Base-by-base conservation (phyloP, 495 filamentous ascomycete species). In the Neohortaea acidophila region DNA sequence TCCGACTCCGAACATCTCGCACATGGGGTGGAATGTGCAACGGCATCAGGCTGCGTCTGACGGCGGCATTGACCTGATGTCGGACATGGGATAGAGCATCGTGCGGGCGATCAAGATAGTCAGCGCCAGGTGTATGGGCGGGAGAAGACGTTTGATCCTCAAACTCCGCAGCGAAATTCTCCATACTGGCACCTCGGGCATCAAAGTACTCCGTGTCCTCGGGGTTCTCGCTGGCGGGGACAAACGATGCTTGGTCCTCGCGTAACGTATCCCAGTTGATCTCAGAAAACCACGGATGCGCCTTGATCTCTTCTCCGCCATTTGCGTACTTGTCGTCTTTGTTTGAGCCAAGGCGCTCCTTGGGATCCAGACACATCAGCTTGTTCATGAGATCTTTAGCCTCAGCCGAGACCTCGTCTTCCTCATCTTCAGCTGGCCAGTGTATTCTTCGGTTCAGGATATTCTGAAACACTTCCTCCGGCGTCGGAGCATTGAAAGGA, bases 141-240 rank as follows among this genome's bases (percentile, higher is more conserved):
- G 75, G 67, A n/a, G 81, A 79, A 2, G 81, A 76, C 20, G 63
- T 59, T 51, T 92, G 84, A 51, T 96, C 89, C 55, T 94, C 89
- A 46, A 94, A 72, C 54, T 97, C 89, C 47, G 92, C 83, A 12
- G 78, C 73, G 53, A 96, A 96, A 4, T 77, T 72, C 51, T 94
- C 81, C 33, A 94, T 61, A 4, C 79, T 87, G 15, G 89, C 89
- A 20, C 89, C 89, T 33, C 89, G 74, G 24, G 82, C 62, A 61
- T 97, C 89, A 47, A 97, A 97, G 51, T 97, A 97, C 49, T 97
- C 89, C 0, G 89, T 97, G 49, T 96, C 87, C 56, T 97, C 89
- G 0, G 87, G 87, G 44, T 97, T 85, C 50, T 92, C 83, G 3
- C 79, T 74, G 21, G 78, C 78, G 2, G 89, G 89, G n/a, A 97